A percentile compares a stretch with the other conserved stretches of the same genome.
phyloP scores from a whole-genome alignment of 257 asterid genomes.

The Gentiana straminea region DNA sequence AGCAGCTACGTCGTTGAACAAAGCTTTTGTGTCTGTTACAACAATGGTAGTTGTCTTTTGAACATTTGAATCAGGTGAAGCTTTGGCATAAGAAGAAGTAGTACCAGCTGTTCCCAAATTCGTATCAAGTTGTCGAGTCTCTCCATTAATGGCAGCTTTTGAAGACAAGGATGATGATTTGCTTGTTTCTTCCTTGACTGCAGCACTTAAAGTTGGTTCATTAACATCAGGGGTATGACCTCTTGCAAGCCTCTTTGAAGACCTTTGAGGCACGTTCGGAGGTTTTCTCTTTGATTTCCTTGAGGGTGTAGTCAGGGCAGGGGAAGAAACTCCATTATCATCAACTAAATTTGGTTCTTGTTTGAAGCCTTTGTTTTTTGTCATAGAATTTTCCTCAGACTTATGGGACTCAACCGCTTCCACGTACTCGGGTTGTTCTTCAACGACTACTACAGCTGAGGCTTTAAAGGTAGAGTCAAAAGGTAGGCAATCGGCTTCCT shows the following conservation, averaged over 20 bases:
- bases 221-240: slow-evolving; percentile 21
- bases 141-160: slow-evolving; percentile 4
- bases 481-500: too few relatives aligned
- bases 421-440: too few relatives aligned
- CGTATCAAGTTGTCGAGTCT: slow-evolving; percentile 6
- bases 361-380: slow-evolving; percentile 9
- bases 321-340: slow-evolving; percentile 1
- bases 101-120: too few relatives aligned
- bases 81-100: too few relatives aligned
- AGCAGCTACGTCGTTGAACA: too few relatives aligned
- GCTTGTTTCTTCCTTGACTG: not conserved
- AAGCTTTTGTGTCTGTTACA: too few relatives aligned
- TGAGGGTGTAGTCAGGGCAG: not conserved
- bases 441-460: too few relatives aligned
- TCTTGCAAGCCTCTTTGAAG: slow-evolving; percentile 22
- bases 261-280: slow-evolving; percentile 12
- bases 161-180: not conserved
- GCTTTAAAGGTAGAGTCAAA: too few relatives aligned
- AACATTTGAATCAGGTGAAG: too few relatives aligned
- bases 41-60: too few relatives aligned
- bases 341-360: slow-evolving; percentile 1
- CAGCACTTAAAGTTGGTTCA: slow-evolving; percentile 16
- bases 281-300: slow-evolving; percentile 10
- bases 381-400: slow-evolving; percentile 3
- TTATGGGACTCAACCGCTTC: too few relatives aligned